Conservation (phyloP, 208 protist species). For the Leishmania guyanensis region DNA sequence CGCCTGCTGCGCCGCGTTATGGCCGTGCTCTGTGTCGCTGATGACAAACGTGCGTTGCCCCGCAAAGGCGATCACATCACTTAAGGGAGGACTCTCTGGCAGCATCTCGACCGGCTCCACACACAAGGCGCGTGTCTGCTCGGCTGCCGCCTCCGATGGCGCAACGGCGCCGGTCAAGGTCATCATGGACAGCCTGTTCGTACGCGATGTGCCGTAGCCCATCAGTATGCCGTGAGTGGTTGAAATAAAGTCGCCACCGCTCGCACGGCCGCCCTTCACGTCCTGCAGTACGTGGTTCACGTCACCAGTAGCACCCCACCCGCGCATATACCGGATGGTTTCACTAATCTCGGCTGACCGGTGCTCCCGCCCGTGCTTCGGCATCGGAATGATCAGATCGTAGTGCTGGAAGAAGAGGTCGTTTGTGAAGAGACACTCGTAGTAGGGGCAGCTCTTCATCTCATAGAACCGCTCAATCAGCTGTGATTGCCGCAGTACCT, state of each 20-base stretch:
- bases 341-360: slow-evolving; percentile 81
- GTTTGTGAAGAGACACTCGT: slow-evolving; percentile 74
- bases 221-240: slow-evolving; percentile 78
- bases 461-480: slow-evolving; percentile 80
- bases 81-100: slow-evolving; percentile 76
- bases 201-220: slow-evolving; percentile 70
- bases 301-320: slow-evolving; percentile 68
- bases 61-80: slow-evolving; percentile 73
- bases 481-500: slow-evolving; percentile 62
- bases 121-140: slow-evolving; percentile 48
- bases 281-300: slow-evolving; percentile 84
- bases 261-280: slow-evolving; percentile 59
- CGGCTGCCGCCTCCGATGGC: slow-evolving; percentile 37
- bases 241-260: slow-evolving; percentile 78
- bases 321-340: slow-evolving; percentile 88
- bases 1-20: slow-evolving; percentile 52
- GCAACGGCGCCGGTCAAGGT: slow-evolving; percentile 46
- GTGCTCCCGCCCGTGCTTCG: slow-evolving; percentile 81
- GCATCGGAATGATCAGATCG: slow-evolving; percentile 86
- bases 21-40: slow-evolving; percentile 58
- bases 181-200: slow-evolving; percentile 73
- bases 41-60: slow-evolving; percentile 76
- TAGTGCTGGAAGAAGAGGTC: slow-evolving; percentile 85
- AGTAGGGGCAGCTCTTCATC: slow-evolving; percentile 85
- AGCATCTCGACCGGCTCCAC: slow-evolving; percentile 75